Base-by-base conservation (phyloP, 352 stramenopile species). In the Phytophthora citricola region DNA sequence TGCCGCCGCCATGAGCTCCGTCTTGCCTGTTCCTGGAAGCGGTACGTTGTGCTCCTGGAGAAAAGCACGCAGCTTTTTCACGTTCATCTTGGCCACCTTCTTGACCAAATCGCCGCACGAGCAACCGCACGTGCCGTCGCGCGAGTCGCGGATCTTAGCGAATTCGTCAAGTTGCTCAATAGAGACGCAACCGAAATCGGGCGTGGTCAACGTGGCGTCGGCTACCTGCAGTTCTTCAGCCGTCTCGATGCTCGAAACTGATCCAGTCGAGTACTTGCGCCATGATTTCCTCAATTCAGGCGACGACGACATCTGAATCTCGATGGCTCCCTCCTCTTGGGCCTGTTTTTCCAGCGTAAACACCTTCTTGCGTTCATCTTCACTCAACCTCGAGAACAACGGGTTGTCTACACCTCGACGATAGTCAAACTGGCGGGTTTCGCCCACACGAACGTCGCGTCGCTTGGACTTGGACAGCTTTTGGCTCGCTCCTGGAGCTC, bases 91-190 rank as follows among this genome's bases (percentile, higher is more conserved):
- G 63, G 60, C 54, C 41, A 95, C 87, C 47, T 93, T 93, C 63
- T 91, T 91, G 36, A 93, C 75, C 47, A 95, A 58, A 15, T 95
- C 85, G 41, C 87, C 87, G 38, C 87, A 95, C 49, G 82, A 92
- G 57, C 87, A 95, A 32, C 87, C 87, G 45, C 87, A 95, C 4
- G 71, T 67, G 4, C 62, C 85, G 32, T 93, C 87, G 11, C 87
- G 82, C 24, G 87, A 95, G 70, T 92, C 85, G 27, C 87, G 87
- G 45, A 95, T 95, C 57, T 79, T 77, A 10, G 75, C 79, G 49
- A 95, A 94, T 59, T 95, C 87, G 56, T 91, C 77, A n/a, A 92
- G 74, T 58, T 95, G 87, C 58, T 93, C 85, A 51, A 88, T 85
- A 3, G 85, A 92, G 20, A 95, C 73, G 54, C 77, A 94, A 12